phyloP scores from a whole-genome alignment of 2,329 filamentous ascomycete species.

The Exophiala lecanii-corni region DNA sequence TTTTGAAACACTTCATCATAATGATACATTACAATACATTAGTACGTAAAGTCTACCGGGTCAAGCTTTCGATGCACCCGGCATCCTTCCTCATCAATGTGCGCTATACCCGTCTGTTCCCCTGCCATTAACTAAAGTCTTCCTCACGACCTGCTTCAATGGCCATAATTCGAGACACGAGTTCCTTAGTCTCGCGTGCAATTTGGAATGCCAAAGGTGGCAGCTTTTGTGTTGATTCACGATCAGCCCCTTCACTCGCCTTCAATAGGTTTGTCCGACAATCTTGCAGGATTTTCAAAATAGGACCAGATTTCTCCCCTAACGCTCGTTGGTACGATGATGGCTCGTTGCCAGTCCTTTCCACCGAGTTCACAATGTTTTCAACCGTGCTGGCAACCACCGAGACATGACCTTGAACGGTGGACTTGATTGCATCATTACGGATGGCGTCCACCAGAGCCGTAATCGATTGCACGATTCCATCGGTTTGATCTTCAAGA shows the following conservation, averaged over 20 bases:
- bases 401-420: conserved; percentile 65
- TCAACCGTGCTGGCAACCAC: conserved; percentile 67
- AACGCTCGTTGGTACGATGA: conserved; percentile 38
- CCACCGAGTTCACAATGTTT: conserved; percentile 64
- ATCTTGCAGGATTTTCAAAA: conserved; percentile 48
- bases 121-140: conserved; percentile 31
- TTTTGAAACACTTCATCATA: too few species aligned
- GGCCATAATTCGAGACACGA: conserved; percentile 50
- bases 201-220: conserved; percentile 85
- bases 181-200: conserved; percentile 73
- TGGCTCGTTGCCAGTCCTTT: conserved; percentile 49
- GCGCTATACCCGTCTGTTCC: too few species aligned
- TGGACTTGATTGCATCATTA: conserved; percentile 56
- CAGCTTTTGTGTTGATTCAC: conserved; percentile 63
- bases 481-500: conserved; percentile 75
- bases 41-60: too few species aligned
- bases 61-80: too few species aligned
- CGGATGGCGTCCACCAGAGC: conserved; percentile 71
- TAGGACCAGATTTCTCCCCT: conserved; percentile 41
- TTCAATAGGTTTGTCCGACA: conserved; percentile 64
- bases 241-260: conserved; percentile 50
- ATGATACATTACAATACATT: conserved; percentile 13
- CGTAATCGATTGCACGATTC: conserved; percentile 75
- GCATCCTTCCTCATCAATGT: too few species aligned
- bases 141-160: conserved; percentile 31